Evolutionary conservation across 2,329 filamentous ascomycete genomes (phyloP).

Genomic region (Trichoderma harzianum): DNA sequence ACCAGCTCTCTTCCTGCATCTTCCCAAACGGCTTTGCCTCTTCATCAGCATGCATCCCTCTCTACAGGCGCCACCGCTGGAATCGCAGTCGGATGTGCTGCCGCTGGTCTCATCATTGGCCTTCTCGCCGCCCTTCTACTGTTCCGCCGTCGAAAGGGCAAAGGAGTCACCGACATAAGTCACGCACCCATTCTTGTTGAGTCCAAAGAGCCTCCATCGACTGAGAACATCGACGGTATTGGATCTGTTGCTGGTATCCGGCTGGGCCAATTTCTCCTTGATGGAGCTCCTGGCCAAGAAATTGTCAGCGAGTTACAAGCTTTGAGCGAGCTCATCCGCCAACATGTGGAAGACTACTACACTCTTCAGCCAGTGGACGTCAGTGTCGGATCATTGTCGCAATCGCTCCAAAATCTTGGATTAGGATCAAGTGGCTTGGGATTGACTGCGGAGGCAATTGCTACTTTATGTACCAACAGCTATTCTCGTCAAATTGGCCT

Average conservation of each 20-base stretch:
- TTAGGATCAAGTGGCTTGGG: neutral
- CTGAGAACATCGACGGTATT: neutral
- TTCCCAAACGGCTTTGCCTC: neutral
- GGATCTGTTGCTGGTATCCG: slow-evolving; percentile 15
- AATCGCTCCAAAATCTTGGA: neutral
- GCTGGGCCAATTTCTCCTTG: slow-evolving; percentile 37
- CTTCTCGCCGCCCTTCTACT: slow-evolving; percentile 28
- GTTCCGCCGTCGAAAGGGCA: slow-evolving; percentile 20
- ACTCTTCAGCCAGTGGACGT: slow-evolving; percentile 27
- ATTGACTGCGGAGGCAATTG: neutral
- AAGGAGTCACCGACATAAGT: neutral
- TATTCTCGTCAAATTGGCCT: neutral
- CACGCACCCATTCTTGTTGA: neutral
- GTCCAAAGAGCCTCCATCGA: neutral
- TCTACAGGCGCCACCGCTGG: neutral
- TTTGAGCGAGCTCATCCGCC: slow-evolving; percentile 35
- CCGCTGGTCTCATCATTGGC: slow-evolving; percentile 29
- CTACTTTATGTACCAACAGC: neutral
- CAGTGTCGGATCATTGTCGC: neutral
- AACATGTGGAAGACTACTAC: slow-evolving; percentile 42
- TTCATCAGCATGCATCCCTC: neutral
- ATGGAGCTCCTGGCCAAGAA: slow-evolving; percentile 35
- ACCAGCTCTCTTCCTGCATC: neutral
- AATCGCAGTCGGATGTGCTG: slow-evolving; percentile 29
- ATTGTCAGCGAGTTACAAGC: slow-evolving; percentile 33